Evolutionary conservation across 129 eudicot genomes (phyloP).

Genomic region (Deinandra increscens): DNA sequence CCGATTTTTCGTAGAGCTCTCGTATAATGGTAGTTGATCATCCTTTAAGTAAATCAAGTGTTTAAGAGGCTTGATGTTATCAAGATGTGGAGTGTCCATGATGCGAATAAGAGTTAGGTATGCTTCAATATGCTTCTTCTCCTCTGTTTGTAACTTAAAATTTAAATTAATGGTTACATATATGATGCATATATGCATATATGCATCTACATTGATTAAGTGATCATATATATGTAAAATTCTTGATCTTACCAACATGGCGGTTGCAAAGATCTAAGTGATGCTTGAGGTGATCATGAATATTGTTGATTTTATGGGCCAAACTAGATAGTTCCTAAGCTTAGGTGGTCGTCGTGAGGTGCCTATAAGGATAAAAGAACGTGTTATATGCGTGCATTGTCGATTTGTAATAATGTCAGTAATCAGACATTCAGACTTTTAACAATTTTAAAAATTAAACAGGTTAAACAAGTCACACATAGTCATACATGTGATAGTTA

Average conservation of each 20-base stretch:
- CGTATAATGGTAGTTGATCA: conserved; percentile 66
- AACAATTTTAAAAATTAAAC: neutral
- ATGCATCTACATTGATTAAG: too few relatives aligned
- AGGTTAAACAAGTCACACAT: neutral
- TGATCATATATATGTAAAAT: neutral
- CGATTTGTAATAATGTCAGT: neutral
- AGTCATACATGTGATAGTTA: too few relatives aligned
- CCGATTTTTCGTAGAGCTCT: conserved; percentile 54
- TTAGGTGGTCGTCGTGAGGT: conserved; percentile 59
- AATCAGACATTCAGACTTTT: neutral
- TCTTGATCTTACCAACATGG: conserved; percentile 50
- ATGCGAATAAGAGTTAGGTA: conserved; percentile 49
- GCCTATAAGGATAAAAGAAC: conserved; percentile 28
- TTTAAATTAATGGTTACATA: neutral
- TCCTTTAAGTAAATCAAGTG: conserved; percentile 61
- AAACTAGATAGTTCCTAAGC: conserved; percentile 79
- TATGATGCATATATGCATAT: neutral
- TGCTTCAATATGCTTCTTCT: conserved; percentile 58
- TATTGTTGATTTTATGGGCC: conserved; percentile 69
- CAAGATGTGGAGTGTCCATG: conserved; percentile 65
- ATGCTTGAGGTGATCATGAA: conserved; percentile 48
- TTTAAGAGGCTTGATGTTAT: conserved; percentile 64
- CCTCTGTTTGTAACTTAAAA: conserved; percentile 40
- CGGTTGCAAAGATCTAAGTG: conserved; percentile 56
- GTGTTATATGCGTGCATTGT: neutral